Percentiles rank a stretch among this genome's conserved stretches.
Evolutionary conservation across 306 rosid species (phyloP).

Genomic region (Clitoria ternatea): DNA sequence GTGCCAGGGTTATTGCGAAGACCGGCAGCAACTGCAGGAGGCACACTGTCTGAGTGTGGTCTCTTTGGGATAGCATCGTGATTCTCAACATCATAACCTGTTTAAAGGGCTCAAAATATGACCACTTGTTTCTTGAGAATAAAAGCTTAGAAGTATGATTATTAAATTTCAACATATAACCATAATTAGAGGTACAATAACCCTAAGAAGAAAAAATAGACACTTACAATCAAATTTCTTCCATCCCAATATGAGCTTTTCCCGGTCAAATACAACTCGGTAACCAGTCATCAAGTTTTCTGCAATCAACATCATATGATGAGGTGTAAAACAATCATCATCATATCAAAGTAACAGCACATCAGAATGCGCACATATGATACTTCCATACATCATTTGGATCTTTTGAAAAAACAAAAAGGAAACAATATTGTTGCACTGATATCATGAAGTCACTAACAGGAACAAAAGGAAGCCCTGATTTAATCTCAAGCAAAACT

Average conservation of each 20-base stretch:
- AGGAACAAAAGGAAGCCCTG: too few species aligned
- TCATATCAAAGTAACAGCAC: not conserved
- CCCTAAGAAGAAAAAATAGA: conserved; percentile 22
- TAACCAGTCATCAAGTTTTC: conserved; percentile 96
- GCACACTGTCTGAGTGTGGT: conserved; percentile 43
- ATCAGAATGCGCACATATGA: conserved; percentile 1
- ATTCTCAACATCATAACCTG: conserved; percentile 78
- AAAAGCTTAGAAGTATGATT: not conserved
- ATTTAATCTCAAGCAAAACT: not conserved
- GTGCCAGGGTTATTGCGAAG: conserved; percentile 44
- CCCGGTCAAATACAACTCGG: conserved; percentile 81
- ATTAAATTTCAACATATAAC: not conserved
- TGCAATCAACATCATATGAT: conserved; percentile 34
- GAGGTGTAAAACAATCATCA: conserved; percentile 17
- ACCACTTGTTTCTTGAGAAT: not conserved
- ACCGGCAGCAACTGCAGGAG: conserved; percentile 79
- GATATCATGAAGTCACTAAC: not conserved
- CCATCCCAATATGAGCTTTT: conserved; percentile 80
- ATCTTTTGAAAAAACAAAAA: not conserved
- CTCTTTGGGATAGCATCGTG: conserved; percentile 28
- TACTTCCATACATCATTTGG: not conserved
- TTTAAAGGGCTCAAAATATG: conserved; percentile 19
- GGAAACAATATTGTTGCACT: not conserved
- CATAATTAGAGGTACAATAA: conserved; percentile 4
- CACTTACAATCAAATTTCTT: conserved; percentile 76